Evolutionary conservation across 2,329 filamentous ascomycete genomes (phyloP).

Genomic region (Camptophora hylomeconis): DNA sequence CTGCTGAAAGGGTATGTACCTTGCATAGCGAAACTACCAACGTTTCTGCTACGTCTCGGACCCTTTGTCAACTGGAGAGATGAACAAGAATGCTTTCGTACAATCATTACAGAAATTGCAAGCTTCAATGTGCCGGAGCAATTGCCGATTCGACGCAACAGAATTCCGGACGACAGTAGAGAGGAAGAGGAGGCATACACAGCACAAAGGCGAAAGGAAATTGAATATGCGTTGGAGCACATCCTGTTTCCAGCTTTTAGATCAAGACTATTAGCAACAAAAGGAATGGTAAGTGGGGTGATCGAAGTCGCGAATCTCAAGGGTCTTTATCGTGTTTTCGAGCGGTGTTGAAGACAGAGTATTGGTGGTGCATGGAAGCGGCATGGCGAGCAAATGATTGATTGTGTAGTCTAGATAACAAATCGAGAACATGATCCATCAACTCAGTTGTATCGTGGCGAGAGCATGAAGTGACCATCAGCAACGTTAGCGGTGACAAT

Average conservation of each 20-base stretch:
- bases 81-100: slow-evolving; percentile 75
- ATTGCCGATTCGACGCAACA: slow-evolving; percentile 41
- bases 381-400: too few relatives aligned
- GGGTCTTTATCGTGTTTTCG: slow-evolving; percentile 86
- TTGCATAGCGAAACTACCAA: slow-evolving; percentile 70
- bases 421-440: too few relatives aligned
- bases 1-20: slow-evolving; percentile 83
- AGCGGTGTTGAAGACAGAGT: slow-evolving; percentile 68
- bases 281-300: slow-evolving; percentile 59
- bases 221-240: slow-evolving; percentile 69
- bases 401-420: too few relatives aligned
- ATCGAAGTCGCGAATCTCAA: slow-evolving; percentile 86
- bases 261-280: slow-evolving; percentile 68
- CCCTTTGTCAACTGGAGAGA: slow-evolving; percentile 77
- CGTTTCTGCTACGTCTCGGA: slow-evolving; percentile 75
- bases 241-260: slow-evolving; percentile 84
- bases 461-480: too few relatives aligned
- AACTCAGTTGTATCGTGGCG: too few relatives aligned
- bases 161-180: slow-evolving; percentile 7
- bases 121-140: slow-evolving; percentile 83
- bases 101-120: slow-evolving; percentile 74
- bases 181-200: slow-evolving; percentile 36
- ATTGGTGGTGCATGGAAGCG: too few relatives aligned
- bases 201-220: slow-evolving; percentile 45
- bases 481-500: too few relatives aligned